Evolutionary conservation across 2,329 filamentous ascomycete species (phyloP).

Genomic region (Rutstroemia sp.): DNA sequence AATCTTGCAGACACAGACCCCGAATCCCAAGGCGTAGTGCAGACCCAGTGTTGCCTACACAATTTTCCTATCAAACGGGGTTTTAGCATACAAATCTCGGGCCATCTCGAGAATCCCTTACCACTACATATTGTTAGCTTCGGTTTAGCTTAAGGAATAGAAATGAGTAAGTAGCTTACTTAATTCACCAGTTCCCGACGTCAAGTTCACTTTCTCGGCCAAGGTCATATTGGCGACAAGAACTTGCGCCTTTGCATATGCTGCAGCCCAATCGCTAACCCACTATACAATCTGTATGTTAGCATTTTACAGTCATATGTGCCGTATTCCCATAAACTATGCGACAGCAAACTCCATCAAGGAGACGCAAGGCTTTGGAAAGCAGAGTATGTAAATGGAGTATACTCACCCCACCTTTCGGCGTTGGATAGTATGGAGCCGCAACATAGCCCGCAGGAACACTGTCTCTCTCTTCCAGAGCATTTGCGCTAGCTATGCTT

Average conservation of each 20-base stretch:
- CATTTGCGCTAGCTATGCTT: neutral
- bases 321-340: too few relatives aligned
- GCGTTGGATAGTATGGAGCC: constrained; percentile 26
- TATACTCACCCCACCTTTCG: constrained; percentile 45
- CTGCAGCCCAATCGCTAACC: constrained; percentile 48
- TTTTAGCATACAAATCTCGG: neutral
- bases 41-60: constrained; percentile 70
- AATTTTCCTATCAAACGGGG: constrained; percentile 37
- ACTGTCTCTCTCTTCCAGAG: neutral
- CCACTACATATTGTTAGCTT: too few relatives aligned
- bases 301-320: too few relatives aligned
- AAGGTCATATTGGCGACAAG: constrained; percentile 71
- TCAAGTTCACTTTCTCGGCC: constrained; percentile 74
- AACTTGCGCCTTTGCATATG: constrained; percentile 61
- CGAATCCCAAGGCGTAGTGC: constrained; percentile 64
- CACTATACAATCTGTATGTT: constrained; percentile 8
- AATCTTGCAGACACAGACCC: constrained; percentile 65
- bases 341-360: too few relatives aligned
- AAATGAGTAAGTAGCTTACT: constrained; percentile 28
- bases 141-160: too few relatives aligned
- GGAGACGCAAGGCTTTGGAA: too few relatives aligned
- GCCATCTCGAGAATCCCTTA: too few relatives aligned
- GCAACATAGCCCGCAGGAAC: constrained; percentile 24
- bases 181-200: constrained; percentile 60
- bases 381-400: too few relatives aligned